These are phyloP conservation scores for Monosporascus sp. DNA, from an alignment of 2,329 filamentous ascomycete species.

Conservation along the genomic window DNA sequence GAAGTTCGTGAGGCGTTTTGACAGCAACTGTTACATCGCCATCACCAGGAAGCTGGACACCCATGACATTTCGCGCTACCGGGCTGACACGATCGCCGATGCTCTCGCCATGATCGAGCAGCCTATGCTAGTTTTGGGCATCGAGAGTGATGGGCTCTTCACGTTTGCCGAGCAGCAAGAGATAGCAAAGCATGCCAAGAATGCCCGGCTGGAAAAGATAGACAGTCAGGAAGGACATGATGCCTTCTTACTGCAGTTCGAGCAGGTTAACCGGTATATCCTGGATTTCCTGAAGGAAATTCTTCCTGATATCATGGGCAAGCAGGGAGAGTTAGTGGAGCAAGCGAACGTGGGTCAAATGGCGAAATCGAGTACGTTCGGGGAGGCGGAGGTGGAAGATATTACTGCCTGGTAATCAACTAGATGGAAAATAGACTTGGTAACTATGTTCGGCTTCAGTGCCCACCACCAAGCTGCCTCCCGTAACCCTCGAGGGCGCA, in stretches of 20 bases:
- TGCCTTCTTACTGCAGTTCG: slow-evolving; percentile 92
- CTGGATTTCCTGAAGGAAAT: slow-evolving; percentile 77
- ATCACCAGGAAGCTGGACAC: slow-evolving; percentile 98
- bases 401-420: slow-evolving; percentile 79
- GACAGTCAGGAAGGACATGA: slow-evolving; percentile 95
- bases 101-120: slow-evolving; percentile 81
- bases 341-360: slow-evolving; percentile 53
- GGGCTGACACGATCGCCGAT: slow-evolving; percentile 61
- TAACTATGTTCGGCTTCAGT: not conserved
- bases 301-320: slow-evolving; percentile 82
- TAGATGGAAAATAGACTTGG: not conserved
- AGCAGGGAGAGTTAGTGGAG: slow-evolving; percentile 41
- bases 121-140: slow-evolving; percentile 85
- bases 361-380: slow-evolving; percentile 86
- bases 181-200: slow-evolving; percentile 73
- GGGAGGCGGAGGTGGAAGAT: slow-evolving; percentile 92
- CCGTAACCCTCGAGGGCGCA: too few relatives aligned
- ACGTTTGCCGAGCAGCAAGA: slow-evolving; percentile 96
- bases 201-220: slow-evolving; percentile 76
- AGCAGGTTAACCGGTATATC: slow-evolving; percentile 89
- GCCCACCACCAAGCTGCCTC: too few relatives aligned
- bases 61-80: slow-evolving; percentile 83
- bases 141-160: slow-evolving; percentile 92
- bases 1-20: slow-evolving; percentile 96
- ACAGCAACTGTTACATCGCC: slow-evolving; percentile 98